A percentile compares a stretch with the other conserved stretches of the same genome.
These are phyloP conservation scores for Fraxinus americana DNA, from an alignment of 257 asterid genomes.

Conservation along the genomic window DNA sequence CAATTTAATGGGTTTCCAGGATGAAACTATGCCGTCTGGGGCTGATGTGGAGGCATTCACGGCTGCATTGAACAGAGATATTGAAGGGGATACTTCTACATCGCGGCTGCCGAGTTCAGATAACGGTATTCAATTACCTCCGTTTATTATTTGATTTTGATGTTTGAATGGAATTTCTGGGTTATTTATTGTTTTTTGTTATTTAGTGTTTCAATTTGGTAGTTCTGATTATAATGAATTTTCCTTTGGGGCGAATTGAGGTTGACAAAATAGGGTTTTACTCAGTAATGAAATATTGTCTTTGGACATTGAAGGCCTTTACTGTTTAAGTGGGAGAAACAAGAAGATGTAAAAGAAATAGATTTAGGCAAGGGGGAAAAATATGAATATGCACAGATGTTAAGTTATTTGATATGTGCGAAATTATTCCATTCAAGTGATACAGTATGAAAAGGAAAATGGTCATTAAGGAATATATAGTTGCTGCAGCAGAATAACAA, in stretches of 20 bases:
- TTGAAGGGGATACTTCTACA: conserved; percentile 68
- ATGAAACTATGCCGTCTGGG: conserved; percentile 96
- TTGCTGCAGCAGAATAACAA: neutral
- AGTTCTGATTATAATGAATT: conserved; percentile 9
- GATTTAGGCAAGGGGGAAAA: neutral
- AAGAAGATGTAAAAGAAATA: conserved; percentile 1
- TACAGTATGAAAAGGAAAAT: neutral
- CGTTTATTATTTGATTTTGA: neutral
- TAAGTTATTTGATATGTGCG: neutral
- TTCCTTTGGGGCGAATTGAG: neutral
- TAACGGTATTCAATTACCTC: conserved; percentile 33
- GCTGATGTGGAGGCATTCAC: conserved; percentile 96
- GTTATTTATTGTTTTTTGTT: neutral
- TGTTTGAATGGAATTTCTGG: conserved; percentile 9
- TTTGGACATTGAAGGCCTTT: neutral
- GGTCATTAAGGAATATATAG: neutral
- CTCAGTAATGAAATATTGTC: neutral
- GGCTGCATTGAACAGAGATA: conserved; percentile 86
- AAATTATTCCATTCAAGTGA: neutral
- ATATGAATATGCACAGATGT: neutral
- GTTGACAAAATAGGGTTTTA: neutral
- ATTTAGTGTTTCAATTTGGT: neutral
- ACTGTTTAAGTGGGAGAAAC: neutral
- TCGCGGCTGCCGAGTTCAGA: conserved; percentile 59
- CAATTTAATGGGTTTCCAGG: conserved; percentile 40